phyloP scores from a whole-genome alignment of 1,139 yeast genomes.

The Suhomyces taliae region DNA sequence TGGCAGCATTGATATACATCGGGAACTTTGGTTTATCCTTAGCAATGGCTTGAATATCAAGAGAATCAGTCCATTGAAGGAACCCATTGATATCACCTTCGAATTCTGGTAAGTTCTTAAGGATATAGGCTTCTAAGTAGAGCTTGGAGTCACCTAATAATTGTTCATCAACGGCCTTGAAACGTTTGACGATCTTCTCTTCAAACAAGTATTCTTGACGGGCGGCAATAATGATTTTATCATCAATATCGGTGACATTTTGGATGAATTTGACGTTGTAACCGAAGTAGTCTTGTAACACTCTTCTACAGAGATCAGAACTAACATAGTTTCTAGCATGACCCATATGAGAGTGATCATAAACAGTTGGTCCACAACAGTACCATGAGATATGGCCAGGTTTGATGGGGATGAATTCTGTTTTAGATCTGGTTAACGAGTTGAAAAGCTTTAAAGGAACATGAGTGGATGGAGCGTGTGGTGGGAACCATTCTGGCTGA shows the following conservation, averaged over 20 bases:
- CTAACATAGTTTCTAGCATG: constrained; percentile 97
- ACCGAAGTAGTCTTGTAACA: constrained; percentile 87
- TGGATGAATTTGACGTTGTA: constrained; percentile 86
- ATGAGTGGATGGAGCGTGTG: constrained; percentile 6
- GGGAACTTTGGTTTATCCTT: constrained; percentile 74
- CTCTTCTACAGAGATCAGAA: constrained; percentile 87
- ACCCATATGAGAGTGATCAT: constrained; percentile 98
- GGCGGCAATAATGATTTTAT: constrained; percentile 91
- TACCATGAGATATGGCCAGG: constrained; percentile 83
- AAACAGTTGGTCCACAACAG: constrained; percentile 99
- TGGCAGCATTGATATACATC: constrained; percentile 75
- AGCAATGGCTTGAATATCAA: constrained; percentile 53
- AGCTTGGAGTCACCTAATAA: constrained; percentile 39
- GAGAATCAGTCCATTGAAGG: constrained; percentile 47
- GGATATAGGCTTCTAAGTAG: constrained; percentile 51
- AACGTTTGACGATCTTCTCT: constrained; percentile 42
- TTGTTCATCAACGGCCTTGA: constrained; percentile 31
- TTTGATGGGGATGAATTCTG: constrained; percentile 65
- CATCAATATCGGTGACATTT: constrained; percentile 97
- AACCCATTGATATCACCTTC: constrained; percentile 37
- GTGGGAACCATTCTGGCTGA: constrained; percentile 41
- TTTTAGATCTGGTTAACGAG: constrained; percentile 80
- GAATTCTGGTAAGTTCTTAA: constrained; percentile 57
- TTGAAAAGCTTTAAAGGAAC: constrained; percentile 54
- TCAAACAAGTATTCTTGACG: constrained; percentile 84